These are phyloP conservation scores for Coniochaeta pulveracea DNA, from an alignment of 2,329 filamentous ascomycete species.

Conservation along the genomic window DNA sequence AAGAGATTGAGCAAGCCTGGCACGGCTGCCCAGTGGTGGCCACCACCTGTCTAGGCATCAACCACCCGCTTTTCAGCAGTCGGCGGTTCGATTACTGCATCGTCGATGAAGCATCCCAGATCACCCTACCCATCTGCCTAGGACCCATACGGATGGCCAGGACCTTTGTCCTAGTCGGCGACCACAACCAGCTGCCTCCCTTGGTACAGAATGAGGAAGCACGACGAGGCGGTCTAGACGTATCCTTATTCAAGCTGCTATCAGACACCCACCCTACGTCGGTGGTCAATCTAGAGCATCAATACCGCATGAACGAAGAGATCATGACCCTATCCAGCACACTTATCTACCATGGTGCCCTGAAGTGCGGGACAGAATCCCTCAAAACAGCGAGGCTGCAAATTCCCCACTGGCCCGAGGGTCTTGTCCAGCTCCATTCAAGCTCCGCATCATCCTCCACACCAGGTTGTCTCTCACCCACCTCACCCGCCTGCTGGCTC, in stretches of 20 bases:
- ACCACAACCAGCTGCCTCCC: constrained; percentile 92
- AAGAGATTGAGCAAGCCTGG: constrained; percentile 76
- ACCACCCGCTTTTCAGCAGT: constrained; percentile 77
- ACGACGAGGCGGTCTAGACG: constrained; percentile 72
- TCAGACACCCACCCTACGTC: constrained; percentile 80
- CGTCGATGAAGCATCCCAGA: constrained; percentile 95
- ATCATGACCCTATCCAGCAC: constrained; percentile 91
- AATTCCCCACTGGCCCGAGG: constrained; percentile 50
- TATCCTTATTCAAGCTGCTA: constrained; percentile 87
- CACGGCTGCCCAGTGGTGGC: constrained; percentile 82
- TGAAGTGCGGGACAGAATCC: constrained; percentile 76
- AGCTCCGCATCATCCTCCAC: constrained; percentile 33
- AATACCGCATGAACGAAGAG: constrained; percentile 97
- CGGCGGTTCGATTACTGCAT: constrained; percentile 96
- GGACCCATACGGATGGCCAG: constrained; percentile 87
- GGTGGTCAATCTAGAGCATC: constrained; percentile 85
- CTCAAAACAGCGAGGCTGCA: constrained; percentile 60
- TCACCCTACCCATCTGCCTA: constrained; percentile 87
- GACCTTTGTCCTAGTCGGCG: constrained; percentile 89
- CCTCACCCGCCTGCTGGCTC: constrained; percentile 58
- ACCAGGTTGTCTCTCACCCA: constrained; percentile 45
- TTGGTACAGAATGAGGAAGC: constrained; percentile 89
- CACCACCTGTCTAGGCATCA: constrained; percentile 88
- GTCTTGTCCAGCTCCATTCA: constrained; percentile 49
- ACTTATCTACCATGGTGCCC: constrained; percentile 80